Evolutionary conservation across 2,329 filamentous ascomycete species (phyloP), one percentile per base, ranked within the genome.

Genomic region (Pseudocercospora vitis): DNA sequence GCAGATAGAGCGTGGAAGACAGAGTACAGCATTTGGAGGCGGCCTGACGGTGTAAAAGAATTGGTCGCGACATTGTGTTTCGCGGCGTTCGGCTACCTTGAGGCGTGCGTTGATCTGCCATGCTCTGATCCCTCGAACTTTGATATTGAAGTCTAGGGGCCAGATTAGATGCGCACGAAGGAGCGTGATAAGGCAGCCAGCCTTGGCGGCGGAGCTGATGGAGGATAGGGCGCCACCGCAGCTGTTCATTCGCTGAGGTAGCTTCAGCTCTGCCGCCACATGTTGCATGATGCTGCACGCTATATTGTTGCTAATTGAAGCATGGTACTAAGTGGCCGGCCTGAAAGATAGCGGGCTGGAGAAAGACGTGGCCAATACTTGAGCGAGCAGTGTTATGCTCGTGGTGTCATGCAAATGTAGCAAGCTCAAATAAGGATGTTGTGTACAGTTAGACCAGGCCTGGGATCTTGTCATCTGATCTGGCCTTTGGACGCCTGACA

Each of bases 251-350:
- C 35, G 35, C 35, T 18, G 11, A 39, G 35, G 16, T 39, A 39
- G 35, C 35, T 39, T 39, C 35, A 39, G 35, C 35, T 39, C 35
- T 18, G 35, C 35, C 33, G 35, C 35, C 35, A 39, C 35, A 39
- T 18, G 35, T 39, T 11, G 35, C 35, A 14, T 39, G 35, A 19
- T 39, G 32, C 32, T 35, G 35, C 35, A 39, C 35, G 35, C 35
- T 39, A 39, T 39, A 9, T 12, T 39, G 35, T 39, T 39, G 16
- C 35, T 21, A 39, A 39, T 39, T 39, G 35, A 39, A 19, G 35
- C 18, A 11, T 18, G 7, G 35, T 21, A 21, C 9, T 7, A 12
- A 19, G 14, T 12, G 12, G 1, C 16, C 12, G 16, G 11, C 11
- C 11, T 7, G 26, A 29, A 11, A 29, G 26, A 29, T 6, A 29